Evolutionary conservation across 352 stramenopile species (phyloP).

Genomic region (Pythium rhizo-oryzae): DNA sequence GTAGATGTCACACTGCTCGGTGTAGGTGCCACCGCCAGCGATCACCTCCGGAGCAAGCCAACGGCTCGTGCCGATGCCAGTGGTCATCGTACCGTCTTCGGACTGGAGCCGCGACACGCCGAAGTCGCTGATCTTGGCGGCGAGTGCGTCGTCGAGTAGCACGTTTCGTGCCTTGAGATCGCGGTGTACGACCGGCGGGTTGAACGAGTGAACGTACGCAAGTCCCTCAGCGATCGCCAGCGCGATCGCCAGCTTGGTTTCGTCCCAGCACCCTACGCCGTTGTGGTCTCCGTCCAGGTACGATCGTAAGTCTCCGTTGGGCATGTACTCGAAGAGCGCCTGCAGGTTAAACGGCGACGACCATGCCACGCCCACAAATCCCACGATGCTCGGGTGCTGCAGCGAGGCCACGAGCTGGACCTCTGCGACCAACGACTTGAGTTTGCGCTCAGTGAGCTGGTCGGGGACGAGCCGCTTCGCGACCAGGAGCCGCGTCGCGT

Average conservation of each 20-base stretch:
- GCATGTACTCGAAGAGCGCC: slow-evolving; percentile 26
- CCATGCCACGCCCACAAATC: slow-evolving; percentile 21
- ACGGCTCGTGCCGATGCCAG: not conserved
- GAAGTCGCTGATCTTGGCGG: slow-evolving; percentile 6
- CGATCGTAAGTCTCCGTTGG: slow-evolving; percentile 18
- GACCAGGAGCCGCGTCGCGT: not conserved
- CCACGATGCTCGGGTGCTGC: slow-evolving; percentile 19
- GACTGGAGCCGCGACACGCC: not conserved
- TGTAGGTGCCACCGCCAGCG: not conserved
- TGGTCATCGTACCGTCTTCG: not conserved
- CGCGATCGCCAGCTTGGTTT: not conserved
- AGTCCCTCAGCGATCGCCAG: slow-evolving; percentile 1
- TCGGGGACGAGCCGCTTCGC: not conserved
- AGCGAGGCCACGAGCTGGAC: slow-evolving; percentile 16
- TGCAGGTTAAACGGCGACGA: slow-evolving; percentile 15
- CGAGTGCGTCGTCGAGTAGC: not conserved
- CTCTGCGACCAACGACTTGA: slow-evolving; percentile 19
- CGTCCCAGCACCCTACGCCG: not conserved
- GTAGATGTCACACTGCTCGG: slow-evolving; percentile 46
- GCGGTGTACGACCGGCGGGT: not conserved
- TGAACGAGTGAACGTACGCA: not conserved
- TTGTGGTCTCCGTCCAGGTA: not conserved
- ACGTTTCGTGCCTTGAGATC: slow-evolving; percentile 1
- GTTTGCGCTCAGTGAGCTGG: not conserved
- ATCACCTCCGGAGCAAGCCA: slow-evolving; percentile 1